Base-by-base conservation (phyloP, 169 alveolate species). In the Plasmodium vinckei region DNA sequence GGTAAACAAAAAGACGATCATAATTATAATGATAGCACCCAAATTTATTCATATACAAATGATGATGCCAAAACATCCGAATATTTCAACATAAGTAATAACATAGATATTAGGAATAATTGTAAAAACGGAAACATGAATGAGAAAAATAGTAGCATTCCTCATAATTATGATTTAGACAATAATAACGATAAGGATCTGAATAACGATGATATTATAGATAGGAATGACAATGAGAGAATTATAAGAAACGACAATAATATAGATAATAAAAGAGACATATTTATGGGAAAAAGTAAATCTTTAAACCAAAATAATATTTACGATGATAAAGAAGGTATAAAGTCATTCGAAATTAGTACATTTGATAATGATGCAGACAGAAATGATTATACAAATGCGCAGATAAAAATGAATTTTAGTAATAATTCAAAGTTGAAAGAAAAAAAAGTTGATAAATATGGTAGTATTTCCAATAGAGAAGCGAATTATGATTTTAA, bases 401-500 rank as follows among this genome's bases (percentile, higher is more conserved):
- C 53, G 10, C 12, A 39, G 23, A 65, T 49, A 7, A 79, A 67
- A 65, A 59, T 71, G 9, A 15, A 44, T 65, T 67, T 69, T 9
- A 65, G 54, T 79, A 54, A 54, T 57, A 59, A 51, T 23, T 23
- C 51, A 42, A 68, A 84, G 54, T 65, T 53, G 59, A 84, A 57
- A 61, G 91, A 68, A 21, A 69, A 51, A 84, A 57, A 56, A 67
- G 33, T 25, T 56, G 87, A 86, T 56, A 49, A 47, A 44, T 13
- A 19, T 56, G 42, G 47, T 17, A 69, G n/a, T 65, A 70, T 27
- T 12, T 3, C 91, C 69, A 69, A 13, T 44, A 86, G 69, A 23
- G 87, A 86, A 70, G 73, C 54, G 39, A 86, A 86, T 47, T 70
- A 70, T 72, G 91, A 86, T 59, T 86, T 86, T 70, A 86, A 86